Percentiles rank a stretch among this genome's conserved stretches.
phyloP scores from a whole-genome alignment of 1,284 basidiomycete species.

The Fomitopsis palustris region DNA sequence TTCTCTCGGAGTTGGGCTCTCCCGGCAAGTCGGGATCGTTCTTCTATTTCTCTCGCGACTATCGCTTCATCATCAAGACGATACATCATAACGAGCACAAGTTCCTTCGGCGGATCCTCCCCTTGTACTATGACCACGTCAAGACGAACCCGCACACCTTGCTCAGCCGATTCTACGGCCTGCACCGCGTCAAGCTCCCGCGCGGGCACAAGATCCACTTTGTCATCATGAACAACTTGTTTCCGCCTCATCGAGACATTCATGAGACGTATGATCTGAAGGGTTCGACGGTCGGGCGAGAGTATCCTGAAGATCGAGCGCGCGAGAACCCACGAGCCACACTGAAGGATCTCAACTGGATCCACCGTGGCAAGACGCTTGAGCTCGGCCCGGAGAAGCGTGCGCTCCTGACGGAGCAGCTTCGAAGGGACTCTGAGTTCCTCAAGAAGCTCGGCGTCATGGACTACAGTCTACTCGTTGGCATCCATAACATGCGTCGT shows the following conservation, averaged over 20 bases:
- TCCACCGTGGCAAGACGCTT: conserved; percentile 73
- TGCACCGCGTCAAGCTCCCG: conserved; percentile 96
- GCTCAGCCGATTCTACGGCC: conserved; percentile 91
- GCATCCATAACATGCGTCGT: conserved; percentile 88
- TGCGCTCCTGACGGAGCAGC: conserved; percentile 86
- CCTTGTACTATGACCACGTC: conserved; percentile 86
- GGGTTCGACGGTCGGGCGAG: conserved; percentile 87
- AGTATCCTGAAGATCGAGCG: conserved; percentile 86
- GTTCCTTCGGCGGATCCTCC: conserved; percentile 85
- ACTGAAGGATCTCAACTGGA: conserved; percentile 97
- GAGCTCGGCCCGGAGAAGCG: conserved; percentile 94
- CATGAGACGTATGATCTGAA: conserved; percentile 99
- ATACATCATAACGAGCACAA: conserved; percentile 95
- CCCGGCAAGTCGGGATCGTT: conserved; percentile 98
- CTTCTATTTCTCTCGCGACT: conserved; percentile 99
- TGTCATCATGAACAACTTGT: conserved; percentile 99
- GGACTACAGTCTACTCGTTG: conserved; percentile 95
- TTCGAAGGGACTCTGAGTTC: conserved; percentile 84
- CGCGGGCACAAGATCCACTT: conserved; percentile 96
- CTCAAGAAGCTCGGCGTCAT: conserved; percentile 85
- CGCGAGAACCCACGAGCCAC: conserved; percentile 81
- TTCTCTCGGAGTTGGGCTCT: conserved; percentile 96
- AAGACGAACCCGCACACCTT: conserved; percentile 92
- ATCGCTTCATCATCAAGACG: conserved; percentile 99
- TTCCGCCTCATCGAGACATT: conserved; percentile 95